Evolutionary conservation across 2,329 filamentous ascomycete species (phyloP), one percentile per base, ranked within the genome.

Genomic region (Esteya vermicola): DNA sequence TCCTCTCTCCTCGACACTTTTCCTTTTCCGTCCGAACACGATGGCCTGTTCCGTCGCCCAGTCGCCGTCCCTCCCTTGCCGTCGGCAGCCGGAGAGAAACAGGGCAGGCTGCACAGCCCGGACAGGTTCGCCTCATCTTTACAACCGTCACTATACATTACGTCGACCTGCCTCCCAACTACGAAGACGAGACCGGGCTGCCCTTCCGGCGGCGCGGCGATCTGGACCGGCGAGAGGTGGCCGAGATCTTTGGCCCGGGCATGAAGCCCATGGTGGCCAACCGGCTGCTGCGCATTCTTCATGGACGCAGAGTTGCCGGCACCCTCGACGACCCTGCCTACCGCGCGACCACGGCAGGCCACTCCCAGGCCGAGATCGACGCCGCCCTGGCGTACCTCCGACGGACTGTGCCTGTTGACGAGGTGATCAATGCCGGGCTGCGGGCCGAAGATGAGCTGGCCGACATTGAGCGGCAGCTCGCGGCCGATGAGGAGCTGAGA

Each of bases 281-380:
- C 51, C 57, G 56, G 33, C 54, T 79, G 33, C 55, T 80, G 37
- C 61, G 62, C 39, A 70, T 79, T 37, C 55, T 79, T 12, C 76
- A 81, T 51, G 76, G 75, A 9, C 67, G 74, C 27, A 64, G 76
- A 31, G 72, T 81, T 19, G 73, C 75, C 8, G 76, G 76, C 26
- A 78, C 75, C 4, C 59, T 80, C 32, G 66, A 74, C 10, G 75
- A 80, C 50, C 75, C 75, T 3, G 59, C 57, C 5, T 62, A 71
- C 36, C 56, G 57, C 27, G 46, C 57, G 21, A 66, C 73, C 46
- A 75, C 71, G 22, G 56, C 55, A 3, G 50, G 54, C 9, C 76
- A 60, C 47, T 56, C 57, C 9, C 40, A 54, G 3, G 44, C 54
- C 2, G 62, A 73, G 43, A 57, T 66, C 14, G 52, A 56, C 14